Evolutionary conservation across 108 stramenopile genomes (phyloP), one percentile per base, ranked within the genome.

Genomic region (Schizochytrium sp.): DNA sequence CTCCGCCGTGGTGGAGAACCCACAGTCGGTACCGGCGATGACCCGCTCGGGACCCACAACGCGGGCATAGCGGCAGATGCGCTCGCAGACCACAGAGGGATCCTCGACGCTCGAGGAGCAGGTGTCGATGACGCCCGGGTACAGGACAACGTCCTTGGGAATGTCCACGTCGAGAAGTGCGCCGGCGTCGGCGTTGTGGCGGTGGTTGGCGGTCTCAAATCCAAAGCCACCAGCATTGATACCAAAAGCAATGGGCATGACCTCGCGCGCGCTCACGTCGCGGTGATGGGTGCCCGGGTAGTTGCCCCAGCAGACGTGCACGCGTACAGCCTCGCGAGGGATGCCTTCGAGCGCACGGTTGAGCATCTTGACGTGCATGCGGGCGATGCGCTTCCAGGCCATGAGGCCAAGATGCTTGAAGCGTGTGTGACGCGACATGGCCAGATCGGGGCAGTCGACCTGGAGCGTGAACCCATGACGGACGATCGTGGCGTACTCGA

Each of bases 51-150:
- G 76, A 3, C 76, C 76, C 44, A 83, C 76, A 55, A 83, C 23
- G n/a, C 51, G 19, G 18, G 51, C 76, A 34, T 53, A 83, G 51
- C 51, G 45, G 76, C 76, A 83, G 28, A 83, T 83, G 28, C 76
- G 76, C 51, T 83, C 76, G 51, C 76, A 83, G 16, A 83, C 76
- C 19, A 83, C 48, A 0, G 45, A 43, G 1, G 51, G 48, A 4
- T 53, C 51, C 76, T 83, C 76, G n/a, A 83, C 76, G 76, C 76
- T 83, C 45, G 45, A 53, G 48, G 76, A 83, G 76, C 76, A 83
- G 76, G 76, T 83, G 76, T 83, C 76, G 51, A 83, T 53, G 76
- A 83, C 76, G 51, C 76, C 76, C 19, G 76, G 76, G 76, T 83
- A 83, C 48, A 83, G 18, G 0, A 3, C 76, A 18, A 83, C 51